Percentiles rank a stretch among this genome's conserved stretches.
Evolutionary conservation across 1,284 basidiomycete genomes (phyloP).

Genomic region (Ustanciosporium gigantosporum): DNA sequence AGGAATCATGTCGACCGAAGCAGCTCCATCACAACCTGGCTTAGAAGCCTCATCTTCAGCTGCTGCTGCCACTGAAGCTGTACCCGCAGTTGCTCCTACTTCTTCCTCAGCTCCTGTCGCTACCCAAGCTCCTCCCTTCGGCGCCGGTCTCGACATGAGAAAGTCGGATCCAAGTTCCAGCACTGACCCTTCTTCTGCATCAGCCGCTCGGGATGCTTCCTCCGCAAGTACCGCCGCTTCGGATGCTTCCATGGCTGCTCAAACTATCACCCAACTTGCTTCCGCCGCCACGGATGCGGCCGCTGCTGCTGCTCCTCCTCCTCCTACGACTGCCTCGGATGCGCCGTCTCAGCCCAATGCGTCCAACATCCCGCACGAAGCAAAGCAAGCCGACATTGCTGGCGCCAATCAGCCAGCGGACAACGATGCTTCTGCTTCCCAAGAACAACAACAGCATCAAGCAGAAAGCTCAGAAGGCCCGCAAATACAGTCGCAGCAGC

Average conservation of each 20-base stretch:
- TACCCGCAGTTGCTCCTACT: neutral
- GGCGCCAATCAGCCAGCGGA: no score
- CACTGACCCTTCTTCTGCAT: neutral
- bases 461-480: no score
- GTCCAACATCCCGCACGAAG: neutral
- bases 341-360: no score
- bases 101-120: no score
- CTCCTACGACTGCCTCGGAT: neutral
- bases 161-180: no score
- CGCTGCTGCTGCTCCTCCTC: neutral
- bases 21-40: no score
- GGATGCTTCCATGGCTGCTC: conserved; percentile 31
- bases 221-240: conserved; percentile 6
- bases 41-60: neutral
- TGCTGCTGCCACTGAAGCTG: neutral
- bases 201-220: neutral
- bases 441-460: no score
- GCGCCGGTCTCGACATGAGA: no score
- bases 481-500: neutral
- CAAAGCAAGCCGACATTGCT: neutral
- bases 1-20: conserved; percentile 12
- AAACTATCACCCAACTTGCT: conserved; percentile 33
- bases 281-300: conserved; percentile 26
- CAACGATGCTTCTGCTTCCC: no score
- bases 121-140: no score